Evolutionary conservation across 768 basidiomycete genomes (phyloP).

Genomic region (Neoboletus subvelutipes): DNA sequence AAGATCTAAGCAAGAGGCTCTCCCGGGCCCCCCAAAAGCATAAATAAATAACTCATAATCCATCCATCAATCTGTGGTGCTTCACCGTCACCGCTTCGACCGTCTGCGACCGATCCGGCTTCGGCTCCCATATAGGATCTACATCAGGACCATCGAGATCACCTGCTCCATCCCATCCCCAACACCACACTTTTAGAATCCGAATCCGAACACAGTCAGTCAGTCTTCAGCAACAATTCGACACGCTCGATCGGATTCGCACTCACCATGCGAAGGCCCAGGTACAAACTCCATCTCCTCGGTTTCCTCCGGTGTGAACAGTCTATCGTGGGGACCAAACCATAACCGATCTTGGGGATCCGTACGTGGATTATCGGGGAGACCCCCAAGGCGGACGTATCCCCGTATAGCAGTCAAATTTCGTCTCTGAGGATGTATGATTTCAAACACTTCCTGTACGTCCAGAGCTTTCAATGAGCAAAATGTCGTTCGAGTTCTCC

Average conservation of each 20-base stretch:
- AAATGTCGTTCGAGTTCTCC: not conserved
- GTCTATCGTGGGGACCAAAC: slow-evolving; percentile 96
- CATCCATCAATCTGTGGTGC: slow-evolving; percentile 54
- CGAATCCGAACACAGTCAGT: slow-evolving; percentile 4
- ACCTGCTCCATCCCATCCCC: slow-evolving; percentile 99
- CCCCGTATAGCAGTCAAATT: slow-evolving; percentile 97
- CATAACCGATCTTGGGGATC: slow-evolving; percentile 98
- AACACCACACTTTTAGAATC: slow-evolving; percentile 87
- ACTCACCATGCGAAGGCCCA: slow-evolving; percentile 81
- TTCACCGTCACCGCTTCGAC: slow-evolving; percentile 63
- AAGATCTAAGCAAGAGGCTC: slow-evolving; percentile 14
- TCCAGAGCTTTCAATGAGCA: slow-evolving; percentile 2
- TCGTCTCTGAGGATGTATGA: slow-evolving; percentile 86
- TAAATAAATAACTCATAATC: slow-evolving; percentile 17
- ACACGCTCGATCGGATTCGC: not conserved
- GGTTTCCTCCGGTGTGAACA: slow-evolving; percentile 88
- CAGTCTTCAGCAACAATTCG: not conserved
- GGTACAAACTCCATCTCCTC: slow-evolving; percentile 72
- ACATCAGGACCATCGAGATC: slow-evolving; percentile 98
- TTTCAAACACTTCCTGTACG: slow-evolving; percentile 84
- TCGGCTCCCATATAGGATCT: slow-evolving; percentile 93
- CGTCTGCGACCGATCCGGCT: slow-evolving; percentile 62
- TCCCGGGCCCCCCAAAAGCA: not conserved
- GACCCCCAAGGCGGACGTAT: slow-evolving; percentile 91
- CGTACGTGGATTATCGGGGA: slow-evolving; percentile 92